Base-by-base conservation (phyloP, 306 rosid species). In the Cajanus cajan region DNA sequence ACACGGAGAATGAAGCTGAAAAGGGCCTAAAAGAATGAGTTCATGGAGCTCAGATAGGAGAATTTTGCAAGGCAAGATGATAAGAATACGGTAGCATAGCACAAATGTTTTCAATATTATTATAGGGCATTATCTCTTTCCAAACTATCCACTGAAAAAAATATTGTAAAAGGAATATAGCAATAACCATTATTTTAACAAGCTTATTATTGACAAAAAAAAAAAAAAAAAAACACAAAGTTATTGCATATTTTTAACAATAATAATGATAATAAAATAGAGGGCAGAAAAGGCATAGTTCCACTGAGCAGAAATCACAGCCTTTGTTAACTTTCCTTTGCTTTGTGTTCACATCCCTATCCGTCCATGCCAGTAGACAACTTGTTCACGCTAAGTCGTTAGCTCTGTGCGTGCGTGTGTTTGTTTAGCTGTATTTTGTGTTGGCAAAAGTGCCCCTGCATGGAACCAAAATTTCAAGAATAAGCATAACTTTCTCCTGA, bases 311-410 rank as follows among this genome's bases (percentile, higher is more conserved):
- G 84, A 91, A 87, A 82, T 85, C 75, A 87, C 85, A 74, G 87
- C 83, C 86, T 86, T 85, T 78, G 24, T 78, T 40, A 74, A 75
- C 88, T 85, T 89, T 79, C 72, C 47, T 54, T 58, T 72, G 73
- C 66, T 63, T 59, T 79, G 71, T 64, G 90, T 92, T 88, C 86
- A 87, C 92, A 87, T 90, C 86, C 93, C 88, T 75, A 81, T 90
- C 91, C 83, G 50, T 78, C 89, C 89, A 74, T 74, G 69, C 69
- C 83, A 83, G 80, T 69, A 52, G 86, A 82, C 97, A 92, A 90
- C 73, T 88, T 86, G 86, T 44, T 87, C 97, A 92, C 97, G 95
- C 93, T 68, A 94, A 81, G 80, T 85, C 90, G 85, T 87, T 85
- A 90, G 72, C 83, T 81, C 85, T 84, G 47, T 85, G 85, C 40